These are phyloP conservation scores for Zangia roseola DNA, from an alignment of 768 basidiomycete species.

Conservation along the genomic window DNA sequence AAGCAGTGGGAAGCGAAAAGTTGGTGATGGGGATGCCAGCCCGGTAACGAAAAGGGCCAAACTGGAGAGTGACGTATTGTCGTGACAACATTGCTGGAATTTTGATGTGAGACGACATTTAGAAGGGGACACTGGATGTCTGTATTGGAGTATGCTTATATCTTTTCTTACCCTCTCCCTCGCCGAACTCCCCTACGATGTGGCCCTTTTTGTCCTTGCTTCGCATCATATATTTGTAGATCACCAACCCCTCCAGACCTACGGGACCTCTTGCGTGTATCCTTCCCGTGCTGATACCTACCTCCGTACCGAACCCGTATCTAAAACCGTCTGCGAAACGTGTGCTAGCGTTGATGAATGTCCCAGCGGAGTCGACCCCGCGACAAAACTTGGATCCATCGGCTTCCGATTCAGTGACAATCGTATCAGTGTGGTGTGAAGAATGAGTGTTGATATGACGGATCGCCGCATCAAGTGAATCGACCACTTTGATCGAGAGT, in stretches of 20 bases:
- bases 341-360: constrained; percentile 93
- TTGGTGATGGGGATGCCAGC: constrained; percentile 53
- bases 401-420: constrained; percentile 76
- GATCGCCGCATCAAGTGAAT: constrained; percentile 74
- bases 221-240: constrained; percentile 93
- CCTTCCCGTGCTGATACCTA: constrained; percentile 94
- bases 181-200: constrained; percentile 82
- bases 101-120: constrained; percentile 2
- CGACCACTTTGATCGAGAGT: constrained; percentile 74
- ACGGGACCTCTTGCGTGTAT: constrained; percentile 97
- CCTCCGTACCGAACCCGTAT: constrained; percentile 97
- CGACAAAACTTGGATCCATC: constrained; percentile 75
- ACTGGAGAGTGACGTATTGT: constrained; percentile 40
- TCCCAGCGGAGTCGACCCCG: constrained; percentile 89
- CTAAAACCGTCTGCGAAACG: constrained; percentile 96
- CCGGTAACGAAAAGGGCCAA: constrained; percentile 61
- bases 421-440: constrained; percentile 93
- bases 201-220: constrained; percentile 77
- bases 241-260: constrained; percentile 89
- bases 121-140: constrained; percentile 23
- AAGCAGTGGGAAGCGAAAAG: constrained; percentile 63
- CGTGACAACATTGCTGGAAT: constrained; percentile 13
- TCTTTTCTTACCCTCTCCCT: constrained; percentile 62
- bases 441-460: constrained; percentile 89
- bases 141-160: constrained; percentile 59